Conservation (phyloP, 768 basidiomycete genomes). For the Macrolepiota albuminosa region DNA sequence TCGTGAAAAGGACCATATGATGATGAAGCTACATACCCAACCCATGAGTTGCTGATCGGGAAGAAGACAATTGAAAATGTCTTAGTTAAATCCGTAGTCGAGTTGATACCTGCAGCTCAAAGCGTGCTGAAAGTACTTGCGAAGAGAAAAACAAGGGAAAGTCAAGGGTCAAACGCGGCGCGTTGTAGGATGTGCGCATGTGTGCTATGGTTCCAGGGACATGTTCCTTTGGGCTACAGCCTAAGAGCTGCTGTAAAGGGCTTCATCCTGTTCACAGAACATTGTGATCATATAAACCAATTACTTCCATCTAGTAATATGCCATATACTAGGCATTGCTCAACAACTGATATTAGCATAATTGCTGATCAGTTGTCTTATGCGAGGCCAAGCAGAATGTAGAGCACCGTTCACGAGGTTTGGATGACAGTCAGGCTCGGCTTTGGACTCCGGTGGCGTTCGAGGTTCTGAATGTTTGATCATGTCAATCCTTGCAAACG, state of each 20-base stretch:
- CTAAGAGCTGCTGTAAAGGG: not conserved
- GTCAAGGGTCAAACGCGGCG: not conserved
- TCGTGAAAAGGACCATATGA: not conserved
- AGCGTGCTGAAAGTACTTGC: not conserved
- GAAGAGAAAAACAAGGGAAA: not conserved
- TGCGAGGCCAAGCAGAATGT: not conserved
- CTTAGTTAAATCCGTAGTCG: not conserved
- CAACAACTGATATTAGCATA: not conserved
- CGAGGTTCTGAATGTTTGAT: not conserved
- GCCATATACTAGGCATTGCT: too few relatives aligned
- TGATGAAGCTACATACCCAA: not conserved
- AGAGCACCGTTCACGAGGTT: not conserved
- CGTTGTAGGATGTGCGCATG: not conserved
- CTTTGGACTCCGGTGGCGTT: conserved; percentile 3
- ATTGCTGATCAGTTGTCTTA: not conserved
- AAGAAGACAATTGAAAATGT: not conserved
- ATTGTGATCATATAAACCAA: not conserved
- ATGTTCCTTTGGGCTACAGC: not conserved
- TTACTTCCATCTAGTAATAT: not conserved
- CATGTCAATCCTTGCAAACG: not conserved
- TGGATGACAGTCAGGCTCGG: not conserved
- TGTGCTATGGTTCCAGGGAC: not conserved
- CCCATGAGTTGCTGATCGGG: conserved; percentile 1
- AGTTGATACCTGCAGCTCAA: not conserved
- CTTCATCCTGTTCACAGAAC: not conserved